Evolutionary conservation across 2,329 filamentous ascomycete species (phyloP), one percentile per base, ranked within the genome.

Genomic region (Fusarium liriodendri): DNA sequence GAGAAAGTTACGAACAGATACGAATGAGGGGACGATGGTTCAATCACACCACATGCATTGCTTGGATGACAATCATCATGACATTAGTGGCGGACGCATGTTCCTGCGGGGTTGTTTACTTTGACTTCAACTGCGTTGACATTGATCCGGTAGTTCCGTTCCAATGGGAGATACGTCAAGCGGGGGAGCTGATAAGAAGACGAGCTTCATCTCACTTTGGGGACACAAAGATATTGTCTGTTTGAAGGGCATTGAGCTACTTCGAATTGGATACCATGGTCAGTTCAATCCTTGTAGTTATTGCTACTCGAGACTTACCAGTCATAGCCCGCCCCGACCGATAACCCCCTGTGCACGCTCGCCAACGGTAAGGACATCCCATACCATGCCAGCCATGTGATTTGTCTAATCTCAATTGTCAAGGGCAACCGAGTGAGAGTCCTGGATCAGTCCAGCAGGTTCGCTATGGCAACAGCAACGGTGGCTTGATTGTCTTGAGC

Each of bases 401-500:
- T n/a, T 2, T 5, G 3, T 33, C 66, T 70, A 25, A 70, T 14
- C 3, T 1, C 6, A 20, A 6, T 50, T 14, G 7, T 55, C 42
- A 33, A 76, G 77, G 77, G 18, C 76, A 78, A 55, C 76, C 76
- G 1, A 76, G 74, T 10, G 71, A 76, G 6, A 79, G 69, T 9
- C 77, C 73, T 2, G 77, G 76, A 1, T 71, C 70, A 2, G 67
- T 69, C 2, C 77, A 77, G 38, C 75, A 77, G 20, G 47, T 78
- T 13, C 69, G 77, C 37, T 78, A 77, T 22, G 77, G 77, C 7
- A 64, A 72, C 25, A 78, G 54, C 20, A 78, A 78, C n/a, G 77
- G 77, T 5, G 85, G 85, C 10, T 80, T 88, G 6, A 81, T 83
- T 2, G 80, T 87, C 2, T 79, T 90, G 4, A 83, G 85, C 62